These are phyloP conservation scores for Podospora tetraspora DNA, from an alignment of 495 filamentous ascomycete species.

Conservation along the genomic window DNA sequence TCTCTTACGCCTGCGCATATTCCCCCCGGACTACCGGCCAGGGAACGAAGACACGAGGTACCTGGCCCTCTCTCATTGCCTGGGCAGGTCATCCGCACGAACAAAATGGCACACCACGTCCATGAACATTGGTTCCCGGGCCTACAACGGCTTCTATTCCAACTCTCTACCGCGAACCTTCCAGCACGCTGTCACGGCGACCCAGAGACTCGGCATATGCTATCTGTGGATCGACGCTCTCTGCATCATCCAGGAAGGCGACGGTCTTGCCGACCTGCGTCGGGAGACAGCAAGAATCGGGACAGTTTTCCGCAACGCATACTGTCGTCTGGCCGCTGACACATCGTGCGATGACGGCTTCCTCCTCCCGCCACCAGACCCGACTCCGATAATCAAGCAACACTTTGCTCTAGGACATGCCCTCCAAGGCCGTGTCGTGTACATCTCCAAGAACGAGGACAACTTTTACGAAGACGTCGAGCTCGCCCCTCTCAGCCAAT, in stretches of 20 bases:
- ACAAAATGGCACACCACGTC: neutral
- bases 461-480: neutral
- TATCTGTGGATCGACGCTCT: conserved; percentile 10
- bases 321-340: neutral
- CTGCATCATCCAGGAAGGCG: conserved; percentile 7
- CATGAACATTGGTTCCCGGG: neutral
- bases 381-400: neutral
- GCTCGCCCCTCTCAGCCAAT: neutral
- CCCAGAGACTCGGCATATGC: neutral
- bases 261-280: neutral
- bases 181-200: neutral
- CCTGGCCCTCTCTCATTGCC: neutral
- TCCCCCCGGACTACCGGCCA: neutral
- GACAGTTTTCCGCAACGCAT: neutral
- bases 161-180: neutral
- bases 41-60: neutral
- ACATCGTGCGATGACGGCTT: neutral
- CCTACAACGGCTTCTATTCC: neutral
- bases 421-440: neutral
- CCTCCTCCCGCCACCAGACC: neutral
- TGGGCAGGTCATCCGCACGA: neutral
- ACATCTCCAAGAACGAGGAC: neutral
- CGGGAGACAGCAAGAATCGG: neutral
- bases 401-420: too few species aligned
- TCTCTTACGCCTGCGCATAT: neutral